Evolutionary conservation across 139 green algal species (phyloP).

Genomic region (Micractinium sp.): DNA sequence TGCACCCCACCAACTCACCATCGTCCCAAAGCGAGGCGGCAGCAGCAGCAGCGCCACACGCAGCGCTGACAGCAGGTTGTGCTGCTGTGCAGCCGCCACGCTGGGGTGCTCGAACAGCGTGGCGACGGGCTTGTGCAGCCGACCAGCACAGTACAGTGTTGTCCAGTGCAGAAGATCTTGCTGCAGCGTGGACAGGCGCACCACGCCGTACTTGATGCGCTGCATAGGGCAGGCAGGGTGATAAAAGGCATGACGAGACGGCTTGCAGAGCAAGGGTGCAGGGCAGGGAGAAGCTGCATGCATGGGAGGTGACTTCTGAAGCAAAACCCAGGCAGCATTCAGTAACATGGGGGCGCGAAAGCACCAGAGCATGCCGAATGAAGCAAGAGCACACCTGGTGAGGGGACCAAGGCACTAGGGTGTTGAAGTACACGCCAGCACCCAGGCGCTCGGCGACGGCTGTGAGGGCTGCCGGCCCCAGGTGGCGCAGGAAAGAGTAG

Average conservation of each 20-base stretch:
- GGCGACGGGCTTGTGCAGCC: slow-evolving; percentile 88
- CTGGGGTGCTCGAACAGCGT: slow-evolving; percentile 40
- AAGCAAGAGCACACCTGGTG: not conserved
- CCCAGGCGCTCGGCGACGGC: slow-evolving; percentile 36
- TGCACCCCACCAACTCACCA: slow-evolving; percentile 38
- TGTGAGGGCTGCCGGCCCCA: slow-evolving; percentile 59
- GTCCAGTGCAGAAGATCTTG: slow-evolving; percentile 79
- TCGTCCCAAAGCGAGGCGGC: slow-evolving; percentile 59
- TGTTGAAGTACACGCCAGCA: slow-evolving; percentile 53
- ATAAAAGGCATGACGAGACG: not conserved
- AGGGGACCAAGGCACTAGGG: slow-evolving; percentile 41
- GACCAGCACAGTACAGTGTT: slow-evolving; percentile 78
- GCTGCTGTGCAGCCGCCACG: slow-evolving; percentile 14
- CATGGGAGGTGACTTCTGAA: too few species aligned
- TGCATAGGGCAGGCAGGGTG: not conserved
- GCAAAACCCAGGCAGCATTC: too few species aligned
- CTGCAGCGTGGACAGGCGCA: slow-evolving; percentile 54
- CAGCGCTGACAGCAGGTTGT: slow-evolving; percentile 75
- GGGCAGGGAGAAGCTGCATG: too few species aligned
- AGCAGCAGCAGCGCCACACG: slow-evolving; percentile 77
- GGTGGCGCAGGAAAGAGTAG: slow-evolving; percentile 70
- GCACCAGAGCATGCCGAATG: not conserved
- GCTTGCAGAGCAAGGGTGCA: not conserved
- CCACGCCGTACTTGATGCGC: slow-evolving; percentile 91
- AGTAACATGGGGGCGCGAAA: too few species aligned